Conservation (phyloP, 108 stramenopile genomes). For the Bacterosira constricta region DNA sequence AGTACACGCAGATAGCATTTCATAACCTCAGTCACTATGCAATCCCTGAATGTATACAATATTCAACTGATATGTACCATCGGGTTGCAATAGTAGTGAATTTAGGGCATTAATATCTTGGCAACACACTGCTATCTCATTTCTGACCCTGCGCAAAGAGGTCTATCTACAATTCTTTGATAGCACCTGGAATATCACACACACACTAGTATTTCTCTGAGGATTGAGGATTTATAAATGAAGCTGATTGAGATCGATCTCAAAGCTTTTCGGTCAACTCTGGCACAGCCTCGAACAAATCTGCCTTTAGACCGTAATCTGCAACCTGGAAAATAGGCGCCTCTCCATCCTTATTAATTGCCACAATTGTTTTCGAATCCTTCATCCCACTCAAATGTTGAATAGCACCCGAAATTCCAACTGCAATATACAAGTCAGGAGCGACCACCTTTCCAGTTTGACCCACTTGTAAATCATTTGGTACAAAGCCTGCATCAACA, state of each 20-base stretch:
- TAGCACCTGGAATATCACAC: no score
- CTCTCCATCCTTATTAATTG: conserved; percentile 99
- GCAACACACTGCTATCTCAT: no score
- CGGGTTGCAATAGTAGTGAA: no score
- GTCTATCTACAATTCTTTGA: no score
- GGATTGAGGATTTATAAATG: no score
- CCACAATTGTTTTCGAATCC: conserved; percentile 98
- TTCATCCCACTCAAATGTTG: conserved; percentile 99
- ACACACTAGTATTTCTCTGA: no score
- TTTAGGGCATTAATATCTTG: no score
- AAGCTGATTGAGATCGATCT: conserved; percentile 1
- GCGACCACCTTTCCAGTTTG: conserved; percentile 99
- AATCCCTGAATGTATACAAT: no score
- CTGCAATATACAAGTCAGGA: conserved; percentile 94
- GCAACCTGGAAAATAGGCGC: conserved; percentile 99
- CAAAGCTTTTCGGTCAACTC: conserved; percentile 91
- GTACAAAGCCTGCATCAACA: conserved; percentile 98
- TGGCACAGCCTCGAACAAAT: conserved; percentile 97
- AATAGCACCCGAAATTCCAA: conserved; percentile 99
- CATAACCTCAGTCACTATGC: no score
- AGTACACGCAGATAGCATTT: no score
- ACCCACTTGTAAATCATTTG: conserved; percentile 99
- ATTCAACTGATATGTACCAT: no score
- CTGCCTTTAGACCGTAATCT: conserved; percentile 96
- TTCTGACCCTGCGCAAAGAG: no score